Percentiles rank a stretch among this genome's conserved stretches.
Conservation (phyloP, 805 yeast species). For the Tetrapisispora iriomotensis region DNA sequence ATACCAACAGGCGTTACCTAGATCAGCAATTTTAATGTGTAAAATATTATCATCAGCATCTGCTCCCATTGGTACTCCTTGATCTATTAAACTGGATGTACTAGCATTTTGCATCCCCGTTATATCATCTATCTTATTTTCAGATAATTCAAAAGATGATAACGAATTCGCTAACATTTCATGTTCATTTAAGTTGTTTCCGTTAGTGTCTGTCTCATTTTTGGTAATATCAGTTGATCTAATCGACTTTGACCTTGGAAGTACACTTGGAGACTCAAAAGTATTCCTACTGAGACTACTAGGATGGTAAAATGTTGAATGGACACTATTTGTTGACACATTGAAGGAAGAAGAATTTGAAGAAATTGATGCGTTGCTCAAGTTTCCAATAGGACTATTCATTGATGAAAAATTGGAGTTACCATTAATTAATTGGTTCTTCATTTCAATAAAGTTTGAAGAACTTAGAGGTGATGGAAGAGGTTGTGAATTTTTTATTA, state of each 20-base stretch:
- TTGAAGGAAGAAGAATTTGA: slow-evolving; percentile 7
- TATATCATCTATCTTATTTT: slow-evolving; percentile 1
- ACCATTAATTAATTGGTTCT: slow-evolving; percentile 20
- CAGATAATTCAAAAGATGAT: slow-evolving; percentile 31
- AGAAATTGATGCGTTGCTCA: slow-evolving; percentile 1
- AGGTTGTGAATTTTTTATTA: slow-evolving; percentile 88
- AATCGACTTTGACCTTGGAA: background rate
- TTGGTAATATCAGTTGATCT: background rate
- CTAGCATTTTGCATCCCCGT: background rate
- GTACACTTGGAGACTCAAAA: background rate
- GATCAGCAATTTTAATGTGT: slow-evolving; percentile 81
- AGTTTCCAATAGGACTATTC: background rate
- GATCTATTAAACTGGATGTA: slow-evolving; percentile 1
- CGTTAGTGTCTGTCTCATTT: background rate
- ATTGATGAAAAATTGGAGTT: background rate
- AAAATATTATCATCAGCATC: slow-evolving; percentile 39
- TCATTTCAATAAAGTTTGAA: slow-evolving; percentile 28
- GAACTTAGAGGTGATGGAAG: slow-evolving; percentile 79
- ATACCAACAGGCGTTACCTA: slow-evolving; percentile 85
- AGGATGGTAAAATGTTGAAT: slow-evolving; percentile 2
- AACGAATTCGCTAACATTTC: slow-evolving; percentile 25
- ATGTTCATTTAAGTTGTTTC: background rate
- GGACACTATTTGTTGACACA: slow-evolving; percentile 4
- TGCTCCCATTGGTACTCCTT: background rate
- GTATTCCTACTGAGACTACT: background rate